A percentile compares a stretch with the other conserved stretches of the same genome.
These are phyloP conservation scores for Davidsoniella australis DNA, from an alignment of 2,329 filamentous ascomycete genomes.

Conservation along the genomic window DNA sequence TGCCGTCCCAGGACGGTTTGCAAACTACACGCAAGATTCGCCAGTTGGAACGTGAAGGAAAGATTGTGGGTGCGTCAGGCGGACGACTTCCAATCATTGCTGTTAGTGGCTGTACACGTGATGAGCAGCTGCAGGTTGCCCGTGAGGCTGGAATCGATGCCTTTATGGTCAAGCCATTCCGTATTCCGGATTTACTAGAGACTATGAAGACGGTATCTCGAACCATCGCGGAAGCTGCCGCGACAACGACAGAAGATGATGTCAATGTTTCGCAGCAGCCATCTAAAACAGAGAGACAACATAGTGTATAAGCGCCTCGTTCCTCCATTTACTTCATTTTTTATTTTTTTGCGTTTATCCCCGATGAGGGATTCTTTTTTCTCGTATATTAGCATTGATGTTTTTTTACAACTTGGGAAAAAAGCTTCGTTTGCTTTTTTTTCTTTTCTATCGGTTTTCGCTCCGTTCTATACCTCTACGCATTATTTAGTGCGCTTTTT, in stretches of 20 bases:
- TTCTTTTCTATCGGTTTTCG: background rate
- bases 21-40: conserved; percentile 49
- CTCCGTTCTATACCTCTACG: background rate
- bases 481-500: background rate
- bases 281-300: conserved; percentile 1
- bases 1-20: conserved; percentile 57
- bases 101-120: conserved; percentile 49
- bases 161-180: conserved; percentile 57
- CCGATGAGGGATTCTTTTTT: background rate
- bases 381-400: background rate
- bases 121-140: conserved; percentile 39
- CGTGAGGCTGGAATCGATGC: conserved; percentile 39
- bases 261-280: background rate
- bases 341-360: background rate
- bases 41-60: conserved; percentile 37
- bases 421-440: too few relatives aligned
- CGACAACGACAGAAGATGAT: conserved; percentile 1
- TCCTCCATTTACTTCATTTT: background rate
- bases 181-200: conserved; percentile 41
- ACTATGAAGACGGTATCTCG: conserved; percentile 37
- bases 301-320: conserved; percentile 1
- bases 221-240: conserved; percentile 15
- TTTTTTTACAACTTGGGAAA: background rate
- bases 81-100: conserved; percentile 45
- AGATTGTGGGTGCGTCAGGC: conserved; percentile 27